Base-by-base conservation (phyloP, 1,139 yeast species). In the Yamadazyma oceani region DNA sequence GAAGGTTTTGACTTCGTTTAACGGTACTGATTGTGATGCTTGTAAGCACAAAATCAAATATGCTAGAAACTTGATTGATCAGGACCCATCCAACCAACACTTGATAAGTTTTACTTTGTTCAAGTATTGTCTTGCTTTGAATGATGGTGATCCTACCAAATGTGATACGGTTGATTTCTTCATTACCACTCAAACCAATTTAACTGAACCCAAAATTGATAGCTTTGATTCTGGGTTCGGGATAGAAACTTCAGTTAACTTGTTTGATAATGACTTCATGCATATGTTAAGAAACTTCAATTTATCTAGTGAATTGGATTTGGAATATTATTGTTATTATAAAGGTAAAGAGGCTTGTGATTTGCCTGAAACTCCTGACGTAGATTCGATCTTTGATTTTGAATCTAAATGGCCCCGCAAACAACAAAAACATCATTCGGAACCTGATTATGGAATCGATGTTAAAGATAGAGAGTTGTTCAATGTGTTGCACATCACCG, bases 401-500 rank as follows among this genome's bases (percentile, higher is more conserved):
- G 56, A 52, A 32, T 45, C 54, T 5, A 57, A 59, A 59, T 63
- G 66, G 64, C 70, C 70, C 4, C 49, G 43, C 13, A 65, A 65
- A 46, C 50, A 57, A 32, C 46, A 50, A 1, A 27, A 56, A 34
- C 54, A 60, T 32, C 42, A 49, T 21, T 27, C 26, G 6, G 58
- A 60, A 38, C 71, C 70, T 15, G 36, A 37, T 7, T 63, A 60
- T 40, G 36, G 41, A 2, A n/a, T 38, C 13, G 22, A 25, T 8
- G 13, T 19, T 9, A 19, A 21, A 15, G 44, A 52, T 33, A 47
- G 50, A 33, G 62, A 58, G n/a, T 45, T 48, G 6, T 78, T 82
- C 56, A 78, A 79, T 44, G 87, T 80, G 11, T 61, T 82, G 42
- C 89, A 82, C 50, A 50, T 82, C 16, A 72, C 81, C 22, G 89